A percentile compares a stretch with the other conserved stretches of the same genome.
Evolutionary conservation across 371 early-diverging fungal species (phyloP).

Genomic region (Rhizopus stolonifer): DNA sequence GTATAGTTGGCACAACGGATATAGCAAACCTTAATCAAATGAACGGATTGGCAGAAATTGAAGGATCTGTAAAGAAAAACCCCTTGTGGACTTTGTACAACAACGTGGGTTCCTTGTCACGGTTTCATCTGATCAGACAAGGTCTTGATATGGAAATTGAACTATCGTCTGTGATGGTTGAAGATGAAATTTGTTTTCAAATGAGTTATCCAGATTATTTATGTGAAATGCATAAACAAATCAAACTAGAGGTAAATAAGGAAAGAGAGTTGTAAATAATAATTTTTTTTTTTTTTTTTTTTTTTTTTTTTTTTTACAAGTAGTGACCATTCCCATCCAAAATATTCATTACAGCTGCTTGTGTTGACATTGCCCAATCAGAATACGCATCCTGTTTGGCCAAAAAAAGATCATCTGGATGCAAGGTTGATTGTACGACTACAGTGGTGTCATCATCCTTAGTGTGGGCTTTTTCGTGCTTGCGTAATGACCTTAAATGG

Average conservation of each 20-base stretch:
- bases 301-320: neutral
- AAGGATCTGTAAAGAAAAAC: conserved; percentile 3
- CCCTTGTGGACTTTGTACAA: conserved; percentile 1
- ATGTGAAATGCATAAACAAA: conserved; percentile 83
- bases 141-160: conserved; percentile 67
- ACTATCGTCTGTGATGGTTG: conserved; percentile 64
- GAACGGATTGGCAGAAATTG: conserved; percentile 7
- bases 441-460: conserved; percentile 2
- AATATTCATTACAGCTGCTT: conserved; percentile 23
- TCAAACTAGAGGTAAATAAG: conserved; percentile 68
- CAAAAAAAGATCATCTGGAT: conserved; percentile 7
- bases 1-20: conserved; percentile 26
- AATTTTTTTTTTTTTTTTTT: neutral
- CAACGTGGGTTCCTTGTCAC: conserved; percentile 24
- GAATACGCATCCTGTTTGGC: conserved; percentile 13
- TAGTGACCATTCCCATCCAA: conserved; percentile 10
- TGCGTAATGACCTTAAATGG: conserved; percentile 69
- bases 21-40: conserved; percentile 18
- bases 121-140: conserved; percentile 58
- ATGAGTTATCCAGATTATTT: conserved; percentile 93
- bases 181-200: conserved; percentile 81
- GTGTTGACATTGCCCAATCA: conserved; percentile 20
- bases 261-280: neutral
- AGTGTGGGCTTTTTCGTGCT: conserved; percentile 58
- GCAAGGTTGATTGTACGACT: conserved; percentile 8